phyloP scores from a whole-genome alignment of 805 yeast species.

The Wickerhamiella allomyrinae region DNA sequence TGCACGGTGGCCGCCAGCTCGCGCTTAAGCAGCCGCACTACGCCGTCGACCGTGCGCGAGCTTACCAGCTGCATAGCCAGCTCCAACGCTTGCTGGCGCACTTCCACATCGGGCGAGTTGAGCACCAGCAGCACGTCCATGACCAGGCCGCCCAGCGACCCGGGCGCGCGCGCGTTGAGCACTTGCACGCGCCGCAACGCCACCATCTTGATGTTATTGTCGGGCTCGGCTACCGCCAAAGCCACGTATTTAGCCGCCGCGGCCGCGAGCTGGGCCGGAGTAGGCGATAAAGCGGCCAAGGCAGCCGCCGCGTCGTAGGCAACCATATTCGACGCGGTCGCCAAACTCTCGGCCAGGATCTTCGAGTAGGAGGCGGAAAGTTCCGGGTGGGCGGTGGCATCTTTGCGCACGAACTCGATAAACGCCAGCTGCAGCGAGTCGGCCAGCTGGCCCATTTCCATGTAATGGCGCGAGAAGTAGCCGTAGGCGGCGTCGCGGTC shows the following conservation, averaged over 20 bases:
- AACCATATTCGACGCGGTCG: constrained; percentile 36
- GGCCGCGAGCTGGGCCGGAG: constrained; percentile 51
- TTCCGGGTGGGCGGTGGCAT: constrained; percentile 48
- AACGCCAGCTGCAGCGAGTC: constrained; percentile 78
- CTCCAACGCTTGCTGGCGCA: constrained; percentile 73
- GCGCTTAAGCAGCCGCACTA: constrained; percentile 78
- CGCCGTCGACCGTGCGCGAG: constrained; percentile 85
- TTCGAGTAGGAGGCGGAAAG: constrained; percentile 59
- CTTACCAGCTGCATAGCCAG: constrained; percentile 71
- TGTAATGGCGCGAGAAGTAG: constrained; percentile 59
- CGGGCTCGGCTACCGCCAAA: constrained; percentile 83
- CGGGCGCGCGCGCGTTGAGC: constrained; percentile 60
- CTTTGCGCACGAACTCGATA: constrained; percentile 81
- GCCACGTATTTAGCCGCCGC: constrained; percentile 82
- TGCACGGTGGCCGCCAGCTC: constrained; percentile 67
- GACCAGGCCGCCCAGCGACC: constrained; percentile 67
- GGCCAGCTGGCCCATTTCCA: constrained; percentile 50
- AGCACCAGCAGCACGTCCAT: constrained; percentile 78
- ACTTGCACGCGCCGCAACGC: constrained; percentile 76
- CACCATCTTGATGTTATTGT: constrained; percentile 85
- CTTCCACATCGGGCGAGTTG: constrained; percentile 81
- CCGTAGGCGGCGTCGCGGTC: constrained; percentile 74
- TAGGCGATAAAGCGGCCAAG: constrained; percentile 40
- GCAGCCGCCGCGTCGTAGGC: constrained; percentile 86
- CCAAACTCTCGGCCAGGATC: constrained; percentile 59